Evolutionary conservation across 2,329 filamentous ascomycete species (phyloP).

Genomic region (Hypoxylon sp.): DNA sequence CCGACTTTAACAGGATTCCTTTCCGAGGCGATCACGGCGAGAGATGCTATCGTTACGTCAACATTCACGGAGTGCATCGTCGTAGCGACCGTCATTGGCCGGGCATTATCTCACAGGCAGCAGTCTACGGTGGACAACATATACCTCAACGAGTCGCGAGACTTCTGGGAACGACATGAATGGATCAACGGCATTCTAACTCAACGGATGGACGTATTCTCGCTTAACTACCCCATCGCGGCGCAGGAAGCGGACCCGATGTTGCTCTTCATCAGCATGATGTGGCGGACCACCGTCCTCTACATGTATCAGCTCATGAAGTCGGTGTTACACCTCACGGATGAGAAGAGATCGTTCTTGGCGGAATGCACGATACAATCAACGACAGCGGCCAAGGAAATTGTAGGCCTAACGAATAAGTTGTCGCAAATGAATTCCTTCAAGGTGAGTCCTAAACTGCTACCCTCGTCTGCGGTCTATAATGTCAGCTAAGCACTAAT

Average conservation of each 20-base stretch:
- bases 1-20: slow-evolving; percentile 35
- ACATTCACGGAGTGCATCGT: slow-evolving; percentile 38
- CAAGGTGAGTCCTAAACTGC: slow-evolving; percentile 28
- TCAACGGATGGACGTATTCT: slow-evolving; percentile 37
- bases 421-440: slow-evolving; percentile 40
- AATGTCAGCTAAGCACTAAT: background rate
- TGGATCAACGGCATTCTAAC: slow-evolving; percentile 31
- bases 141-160: slow-evolving; percentile 30
- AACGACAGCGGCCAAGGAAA: slow-evolving; percentile 38
- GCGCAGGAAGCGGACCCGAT: slow-evolving; percentile 38
- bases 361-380: slow-evolving; percentile 39
- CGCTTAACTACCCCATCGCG: slow-evolving; percentile 30
- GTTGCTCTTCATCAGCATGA: slow-evolving; percentile 42
- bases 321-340: slow-evolving; percentile 24
- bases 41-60: slow-evolving; percentile 24
- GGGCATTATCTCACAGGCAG: slow-evolving; percentile 33
- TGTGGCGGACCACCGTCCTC: slow-evolving; percentile 39
- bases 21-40: slow-evolving; percentile 29
- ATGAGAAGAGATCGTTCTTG: slow-evolving; percentile 34
- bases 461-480: background rate
- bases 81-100: slow-evolving; percentile 37
- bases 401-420: slow-evolving; percentile 39
- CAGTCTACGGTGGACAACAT: slow-evolving; percentile 34
- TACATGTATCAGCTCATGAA: slow-evolving; percentile 39
- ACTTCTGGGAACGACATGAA: slow-evolving; percentile 40